Conservation (phyloP, 192 early-diverging fungal species). For the Haplosporangium gracile region DNA sequence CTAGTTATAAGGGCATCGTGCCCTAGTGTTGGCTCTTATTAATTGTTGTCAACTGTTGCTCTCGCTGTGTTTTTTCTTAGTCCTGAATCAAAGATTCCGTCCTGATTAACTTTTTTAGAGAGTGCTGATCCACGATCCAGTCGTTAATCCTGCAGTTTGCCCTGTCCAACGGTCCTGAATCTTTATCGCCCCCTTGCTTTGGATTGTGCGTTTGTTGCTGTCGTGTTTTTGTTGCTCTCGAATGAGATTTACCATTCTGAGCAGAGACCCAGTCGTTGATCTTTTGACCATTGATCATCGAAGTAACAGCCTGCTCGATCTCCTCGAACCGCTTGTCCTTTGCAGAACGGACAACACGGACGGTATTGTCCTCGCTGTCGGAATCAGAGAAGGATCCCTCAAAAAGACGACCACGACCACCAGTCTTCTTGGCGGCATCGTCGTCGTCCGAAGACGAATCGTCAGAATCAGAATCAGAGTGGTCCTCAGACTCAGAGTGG, state of each 20-base stretch:
- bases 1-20: too few species aligned
- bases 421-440: slow-evolving; percentile 62
- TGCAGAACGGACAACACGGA: slow-evolving; percentile 80
- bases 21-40: too few species aligned
- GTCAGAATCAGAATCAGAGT: slow-evolving; percentile 53
- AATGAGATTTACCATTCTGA: slow-evolving; percentile 68
- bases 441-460: slow-evolving; percentile 56
- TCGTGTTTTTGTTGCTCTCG: background rate
- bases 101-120: too few species aligned
- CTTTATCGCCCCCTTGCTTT: background rate
- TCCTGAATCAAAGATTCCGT: too few species aligned
- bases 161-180: background rate
- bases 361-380: slow-evolving; percentile 77
- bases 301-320: slow-evolving; percentile 72
- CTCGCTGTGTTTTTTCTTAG: too few species aligned
- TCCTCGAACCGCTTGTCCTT: slow-evolving; percentile 93
- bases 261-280: slow-evolving; percentile 91
- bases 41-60: too few species aligned
- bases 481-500: slow-evolving; percentile 58
- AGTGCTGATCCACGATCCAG: too few species aligned
- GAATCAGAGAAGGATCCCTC: slow-evolving; percentile 61
- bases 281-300: slow-evolving; percentile 80
- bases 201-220: background rate
- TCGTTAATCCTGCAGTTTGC: too few species aligned
- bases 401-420: slow-evolving; percentile 34